Conservation (phyloP, 305 asterid genomes). For the Fraxinus sp. region DNA sequence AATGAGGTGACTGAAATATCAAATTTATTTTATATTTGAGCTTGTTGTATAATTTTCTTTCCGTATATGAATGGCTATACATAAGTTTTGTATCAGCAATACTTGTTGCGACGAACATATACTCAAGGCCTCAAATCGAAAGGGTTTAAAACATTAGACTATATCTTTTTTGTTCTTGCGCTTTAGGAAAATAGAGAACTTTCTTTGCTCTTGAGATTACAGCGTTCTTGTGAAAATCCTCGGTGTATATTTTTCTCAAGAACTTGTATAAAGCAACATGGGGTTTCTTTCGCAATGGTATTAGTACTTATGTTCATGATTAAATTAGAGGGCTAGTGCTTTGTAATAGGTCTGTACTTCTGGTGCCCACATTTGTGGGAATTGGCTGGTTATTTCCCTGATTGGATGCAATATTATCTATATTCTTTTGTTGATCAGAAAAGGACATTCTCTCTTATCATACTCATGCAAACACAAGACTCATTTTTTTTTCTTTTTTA, state of each 20-base stretch:
- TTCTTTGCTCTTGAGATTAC: background rate
- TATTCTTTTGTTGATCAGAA: background rate
- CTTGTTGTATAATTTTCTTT: background rate
- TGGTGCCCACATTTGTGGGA: background rate
- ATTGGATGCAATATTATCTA: background rate
- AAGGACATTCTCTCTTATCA: background rate
- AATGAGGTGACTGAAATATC: background rate
- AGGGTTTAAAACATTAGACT: background rate
- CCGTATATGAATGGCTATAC: background rate
- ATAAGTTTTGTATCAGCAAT: background rate
- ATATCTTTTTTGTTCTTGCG: background rate
- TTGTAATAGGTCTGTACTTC: background rate
- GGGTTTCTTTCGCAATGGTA: background rate
- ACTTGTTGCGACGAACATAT: background rate
- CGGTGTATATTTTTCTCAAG: background rate
- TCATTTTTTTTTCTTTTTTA: background rate
- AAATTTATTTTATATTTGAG: background rate
- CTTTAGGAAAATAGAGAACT: background rate
- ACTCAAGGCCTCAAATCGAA: background rate
- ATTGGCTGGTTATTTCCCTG: background rate
- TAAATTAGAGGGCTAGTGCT: background rate
- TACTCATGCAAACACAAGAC: background rate
- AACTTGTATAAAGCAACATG: background rate
- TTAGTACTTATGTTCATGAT: background rate
- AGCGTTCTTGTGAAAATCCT: background rate